Percentiles rank a stretch among this genome's conserved stretches.
These are phyloP conservation scores for Pseudogymnoascus sp. DNA, from an alignment of 2,329 filamentous ascomycete species.

Conservation along the genomic window DNA sequence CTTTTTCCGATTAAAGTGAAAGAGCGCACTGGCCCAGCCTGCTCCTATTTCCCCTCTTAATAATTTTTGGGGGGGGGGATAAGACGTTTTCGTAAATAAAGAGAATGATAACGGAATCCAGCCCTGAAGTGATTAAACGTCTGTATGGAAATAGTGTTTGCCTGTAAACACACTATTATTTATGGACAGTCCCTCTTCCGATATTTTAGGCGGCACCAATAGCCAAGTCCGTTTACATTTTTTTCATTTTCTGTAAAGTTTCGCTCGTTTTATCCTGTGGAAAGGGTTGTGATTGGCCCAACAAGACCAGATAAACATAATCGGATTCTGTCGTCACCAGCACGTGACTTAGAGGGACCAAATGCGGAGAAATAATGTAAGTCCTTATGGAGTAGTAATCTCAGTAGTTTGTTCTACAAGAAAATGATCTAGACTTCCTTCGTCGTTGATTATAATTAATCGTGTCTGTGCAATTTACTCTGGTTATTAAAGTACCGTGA, in stretches of 20 bases:
- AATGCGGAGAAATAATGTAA: background rate
- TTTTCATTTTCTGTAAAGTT: conserved; percentile 12
- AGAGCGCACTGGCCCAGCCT: background rate
- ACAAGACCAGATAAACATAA: conserved; percentile 1
- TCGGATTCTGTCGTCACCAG: background rate
- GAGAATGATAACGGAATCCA: background rate
- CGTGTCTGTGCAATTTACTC: background rate
- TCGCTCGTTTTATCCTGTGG: conserved; percentile 11
- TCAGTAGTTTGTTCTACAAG: background rate
- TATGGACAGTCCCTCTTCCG: background rate
- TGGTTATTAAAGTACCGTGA: background rate
- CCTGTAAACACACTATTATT: background rate
- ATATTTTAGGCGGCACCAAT: background rate
- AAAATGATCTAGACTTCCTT: background rate
- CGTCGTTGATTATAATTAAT: background rate
- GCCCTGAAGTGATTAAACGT: background rate
- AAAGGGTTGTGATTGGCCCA: background rate
- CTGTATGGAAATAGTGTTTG: background rate
- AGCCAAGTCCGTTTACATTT: conserved; percentile 6
- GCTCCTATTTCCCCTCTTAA: background rate
- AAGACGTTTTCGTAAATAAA: conserved; percentile 3
- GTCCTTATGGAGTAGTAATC: background rate
- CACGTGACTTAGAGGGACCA: background rate
- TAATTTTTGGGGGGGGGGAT: background rate
- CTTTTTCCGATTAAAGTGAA: conserved; percentile 9